Conservation (phyloP, 2,329 filamentous ascomycete species). For the Trichoderma lentiforme region DNA sequence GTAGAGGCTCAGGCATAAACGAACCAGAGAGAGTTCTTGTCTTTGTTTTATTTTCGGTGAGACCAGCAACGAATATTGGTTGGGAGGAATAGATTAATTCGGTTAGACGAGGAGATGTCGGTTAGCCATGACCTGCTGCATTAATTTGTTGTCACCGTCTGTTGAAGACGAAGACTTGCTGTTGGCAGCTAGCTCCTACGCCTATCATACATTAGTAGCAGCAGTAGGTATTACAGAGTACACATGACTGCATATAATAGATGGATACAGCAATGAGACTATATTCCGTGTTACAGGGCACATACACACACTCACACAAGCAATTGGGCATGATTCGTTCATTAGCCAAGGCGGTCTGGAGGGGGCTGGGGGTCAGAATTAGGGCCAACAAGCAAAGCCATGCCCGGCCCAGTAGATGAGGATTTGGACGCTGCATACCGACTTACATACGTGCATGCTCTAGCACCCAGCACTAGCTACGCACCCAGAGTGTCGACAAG, state of each 20-base stretch:
- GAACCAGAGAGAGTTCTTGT: neutral
- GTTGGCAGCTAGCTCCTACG: constrained; percentile 1
- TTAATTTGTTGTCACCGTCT: neutral
- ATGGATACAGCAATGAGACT: neutral
- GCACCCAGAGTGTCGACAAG: neutral
- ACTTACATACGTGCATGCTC: neutral
- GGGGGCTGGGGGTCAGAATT: neutral
- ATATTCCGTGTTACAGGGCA: neutral
- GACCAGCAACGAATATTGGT: neutral
- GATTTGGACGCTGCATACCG: neutral
- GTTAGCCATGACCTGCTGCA: neutral
- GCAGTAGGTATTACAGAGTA: neutral
- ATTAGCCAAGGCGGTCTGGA: neutral
- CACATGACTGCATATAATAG: constrained; percentile 14
- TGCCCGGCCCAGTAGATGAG: neutral
- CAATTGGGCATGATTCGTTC: neutral
- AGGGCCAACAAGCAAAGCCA: neutral
- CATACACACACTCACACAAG: neutral
- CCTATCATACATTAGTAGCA: constrained; percentile 4
- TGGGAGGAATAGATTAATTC: neutral
- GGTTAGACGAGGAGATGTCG: neutral
- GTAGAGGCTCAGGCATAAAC: constrained; percentile 9
- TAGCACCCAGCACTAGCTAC: neutral
- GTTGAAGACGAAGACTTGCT: neutral
- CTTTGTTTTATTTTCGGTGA: neutral